Evolutionary conservation across 352 stramenopile genomes (phyloP).

Genomic region (Pythium aphanidermatum): DNA sequence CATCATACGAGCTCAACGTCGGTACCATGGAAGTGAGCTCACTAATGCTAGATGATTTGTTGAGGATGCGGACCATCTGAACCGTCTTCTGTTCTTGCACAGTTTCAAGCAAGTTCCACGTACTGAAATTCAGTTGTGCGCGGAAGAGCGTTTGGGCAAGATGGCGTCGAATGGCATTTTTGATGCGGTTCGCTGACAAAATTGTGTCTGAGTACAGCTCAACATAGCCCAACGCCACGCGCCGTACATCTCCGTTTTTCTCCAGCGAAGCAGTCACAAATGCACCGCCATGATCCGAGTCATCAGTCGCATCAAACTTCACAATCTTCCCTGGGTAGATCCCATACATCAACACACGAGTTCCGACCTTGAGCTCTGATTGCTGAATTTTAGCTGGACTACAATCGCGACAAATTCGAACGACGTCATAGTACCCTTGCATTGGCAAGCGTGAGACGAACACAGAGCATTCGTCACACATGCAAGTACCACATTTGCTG

Average conservation of each 20-base stretch:
- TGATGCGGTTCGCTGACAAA: conserved; percentile 77
- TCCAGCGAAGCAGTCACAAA: conserved; percentile 60
- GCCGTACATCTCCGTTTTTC: conserved; percentile 31
- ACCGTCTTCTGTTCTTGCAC: conserved; percentile 80
- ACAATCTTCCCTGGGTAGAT: conserved; percentile 56
- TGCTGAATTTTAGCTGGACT: conserved; percentile 66
- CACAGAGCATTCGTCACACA: conserved; percentile 81
- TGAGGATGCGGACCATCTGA: conserved; percentile 82
- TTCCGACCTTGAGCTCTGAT: conserved; percentile 56
- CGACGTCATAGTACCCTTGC: conserved; percentile 77
- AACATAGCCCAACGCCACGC: conserved; percentile 61
- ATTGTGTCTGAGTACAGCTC: conserved; percentile 77
- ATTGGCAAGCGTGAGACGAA: conserved; percentile 70
- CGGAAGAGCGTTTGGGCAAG: conserved; percentile 72
- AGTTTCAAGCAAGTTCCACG: conserved; percentile 77
- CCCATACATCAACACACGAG: conserved; percentile 72
- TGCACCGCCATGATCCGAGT: conserved; percentile 42
- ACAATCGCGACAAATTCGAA: conserved; percentile 81
- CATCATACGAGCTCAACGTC: conserved; percentile 63
- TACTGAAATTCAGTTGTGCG: conserved; percentile 82
- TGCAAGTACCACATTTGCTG: conserved; percentile 78
- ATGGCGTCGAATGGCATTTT: conserved; percentile 63
- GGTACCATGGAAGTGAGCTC: conserved; percentile 78
- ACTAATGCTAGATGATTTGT: conserved; percentile 77
- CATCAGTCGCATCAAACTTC: conserved; percentile 53